phyloP scores from a whole-genome alignment of 1,284 basidiomycete genomes.

The Anthracocystis walkeri region DNA sequence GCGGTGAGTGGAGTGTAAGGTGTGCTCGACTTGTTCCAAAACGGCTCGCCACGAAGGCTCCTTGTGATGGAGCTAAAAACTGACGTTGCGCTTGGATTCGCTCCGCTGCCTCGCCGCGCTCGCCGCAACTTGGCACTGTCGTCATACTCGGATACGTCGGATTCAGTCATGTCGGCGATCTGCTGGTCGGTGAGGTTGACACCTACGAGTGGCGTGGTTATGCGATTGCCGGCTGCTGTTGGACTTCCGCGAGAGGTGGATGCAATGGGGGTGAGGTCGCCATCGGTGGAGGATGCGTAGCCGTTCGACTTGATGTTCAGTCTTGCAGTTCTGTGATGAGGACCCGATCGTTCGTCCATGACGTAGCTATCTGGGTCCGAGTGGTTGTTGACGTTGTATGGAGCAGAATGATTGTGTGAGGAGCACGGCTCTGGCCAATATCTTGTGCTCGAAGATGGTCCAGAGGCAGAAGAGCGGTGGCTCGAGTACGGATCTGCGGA shows the following conservation, averaged over 20 bases:
- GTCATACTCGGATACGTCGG: slow-evolving; percentile 54
- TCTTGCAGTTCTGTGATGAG: slow-evolving; percentile 22
- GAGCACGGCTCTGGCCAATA: slow-evolving; percentile 37
- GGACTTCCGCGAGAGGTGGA: slow-evolving; percentile 23
- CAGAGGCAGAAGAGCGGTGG: not conserved
- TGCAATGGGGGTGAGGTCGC: slow-evolving; percentile 46
- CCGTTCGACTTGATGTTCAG: slow-evolving; percentile 29
- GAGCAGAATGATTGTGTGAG: slow-evolving; percentile 6
- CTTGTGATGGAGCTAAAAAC: slow-evolving; percentile 47
- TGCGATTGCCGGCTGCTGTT: slow-evolving; percentile 11
- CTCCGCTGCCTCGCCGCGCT: slow-evolving; percentile 22
- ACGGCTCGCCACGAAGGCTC: slow-evolving; percentile 29
- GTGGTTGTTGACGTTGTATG: slow-evolving; percentile 6
- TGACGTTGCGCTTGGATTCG: slow-evolving; percentile 17
- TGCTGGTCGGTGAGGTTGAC: slow-evolving; percentile 43
- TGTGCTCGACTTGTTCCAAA: slow-evolving; percentile 40
- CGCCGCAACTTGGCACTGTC: slow-evolving; percentile 41
- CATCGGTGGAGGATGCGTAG: slow-evolving; percentile 56
- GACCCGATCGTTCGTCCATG: slow-evolving; percentile 16
- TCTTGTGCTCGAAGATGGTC: slow-evolving; percentile 9
- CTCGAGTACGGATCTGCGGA: slow-evolving; percentile 17
- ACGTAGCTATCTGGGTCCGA: slow-evolving; percentile 16
- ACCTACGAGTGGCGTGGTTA: slow-evolving; percentile 45
- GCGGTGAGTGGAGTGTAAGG: slow-evolving; percentile 24
- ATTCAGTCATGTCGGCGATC: slow-evolving; percentile 55